Base-by-base conservation (phyloP, 1,284 basidiomycete species). In the Trichosporon asahii region DNA sequence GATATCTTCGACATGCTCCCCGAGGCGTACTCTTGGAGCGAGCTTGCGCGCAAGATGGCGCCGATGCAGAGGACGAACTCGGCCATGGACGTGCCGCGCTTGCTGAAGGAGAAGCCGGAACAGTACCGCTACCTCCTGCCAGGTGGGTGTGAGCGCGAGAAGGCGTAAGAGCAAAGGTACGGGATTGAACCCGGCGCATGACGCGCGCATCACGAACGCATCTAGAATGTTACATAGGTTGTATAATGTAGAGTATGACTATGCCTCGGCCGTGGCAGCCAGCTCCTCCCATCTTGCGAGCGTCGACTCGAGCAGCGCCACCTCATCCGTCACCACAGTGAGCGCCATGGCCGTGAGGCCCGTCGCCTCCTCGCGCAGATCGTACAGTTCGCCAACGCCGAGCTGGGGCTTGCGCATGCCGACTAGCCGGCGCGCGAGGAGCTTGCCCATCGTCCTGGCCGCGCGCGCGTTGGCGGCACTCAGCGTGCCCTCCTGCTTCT, bases 311-410 rank as follows among this genome's bases (percentile, higher is more conserved):
- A 84, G 60, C 31, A 83, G 74, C 12, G 76, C 74, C 23, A 79
- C 68, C 71, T 84, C 83, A 65, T 81, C 77, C 53, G 81, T 76
- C 8, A 76, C 69, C 9, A 83, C 40, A 0, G 77, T 81, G 67
- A 83, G 70, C 0, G 80, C 82, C 77, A 82, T 25, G 3, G 21
- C 57, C 12, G 35, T 46, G 9, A 21, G 11, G 25, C 40, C n/a
- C 21, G 29, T 9, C 73, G 77, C 75, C 33, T 78, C 76, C 63
- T 80, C 80, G 23, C 77, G 69, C 8, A 74, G 7, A 4, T 76
- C 76, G 55, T 76, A 77, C 57, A 82, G 57, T 18, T 73, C 68
- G 3, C 75, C 76, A 3, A 76, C 33, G 2, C 55, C 31, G 46
- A 72, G 21, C 0, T 76, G 72, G 2, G 74, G 55, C 3, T 53